Evolutionary conservation across 2,329 filamentous ascomycete species (phyloP).

Genomic region (Exophiala sp.): DNA sequence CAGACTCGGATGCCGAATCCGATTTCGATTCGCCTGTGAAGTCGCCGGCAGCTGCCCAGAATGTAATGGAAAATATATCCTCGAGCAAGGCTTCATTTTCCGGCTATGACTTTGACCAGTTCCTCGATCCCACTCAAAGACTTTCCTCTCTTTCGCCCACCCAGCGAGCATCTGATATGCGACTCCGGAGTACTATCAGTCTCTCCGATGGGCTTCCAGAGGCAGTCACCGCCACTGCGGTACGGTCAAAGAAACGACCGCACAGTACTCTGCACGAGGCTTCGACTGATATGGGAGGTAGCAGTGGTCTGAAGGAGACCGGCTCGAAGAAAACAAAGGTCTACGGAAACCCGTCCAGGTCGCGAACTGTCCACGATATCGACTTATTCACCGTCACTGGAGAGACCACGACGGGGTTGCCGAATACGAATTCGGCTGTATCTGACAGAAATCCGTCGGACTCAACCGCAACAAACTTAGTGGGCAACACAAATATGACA

Average conservation of each 20-base stretch:
- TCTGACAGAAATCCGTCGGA: neutral
- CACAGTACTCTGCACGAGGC: constrained; percentile 12
- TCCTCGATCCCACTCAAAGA: constrained; percentile 22
- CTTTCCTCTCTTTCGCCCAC: constrained; percentile 16
- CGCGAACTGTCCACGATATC: constrained; percentile 3
- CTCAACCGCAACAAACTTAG: neutral
- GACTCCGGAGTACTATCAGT: neutral
- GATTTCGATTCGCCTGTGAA: constrained; percentile 19
- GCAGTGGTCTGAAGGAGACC: neutral
- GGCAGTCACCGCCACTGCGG: neutral
- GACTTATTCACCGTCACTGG: constrained; percentile 12
- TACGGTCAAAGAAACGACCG: constrained; percentile 15
- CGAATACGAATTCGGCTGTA: neutral
- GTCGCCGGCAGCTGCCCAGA: neutral
- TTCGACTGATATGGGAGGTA: neutral
- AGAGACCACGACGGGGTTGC: neutral
- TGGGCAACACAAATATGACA: neutral
- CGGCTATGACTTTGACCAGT: constrained; percentile 23
- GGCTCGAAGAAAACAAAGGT: constrained; percentile 19
- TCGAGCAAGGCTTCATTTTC: constrained; percentile 9
- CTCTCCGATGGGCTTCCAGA: neutral
- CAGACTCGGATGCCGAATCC: constrained; percentile 28
- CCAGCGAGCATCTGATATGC: neutral
- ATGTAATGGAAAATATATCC: neutral
- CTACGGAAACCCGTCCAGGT: constrained; percentile 15